phyloP scores from a whole-genome alignment of 225 moss, liverwort and hornwort genomes.

The Pseudisothecium myosuroides region DNA sequence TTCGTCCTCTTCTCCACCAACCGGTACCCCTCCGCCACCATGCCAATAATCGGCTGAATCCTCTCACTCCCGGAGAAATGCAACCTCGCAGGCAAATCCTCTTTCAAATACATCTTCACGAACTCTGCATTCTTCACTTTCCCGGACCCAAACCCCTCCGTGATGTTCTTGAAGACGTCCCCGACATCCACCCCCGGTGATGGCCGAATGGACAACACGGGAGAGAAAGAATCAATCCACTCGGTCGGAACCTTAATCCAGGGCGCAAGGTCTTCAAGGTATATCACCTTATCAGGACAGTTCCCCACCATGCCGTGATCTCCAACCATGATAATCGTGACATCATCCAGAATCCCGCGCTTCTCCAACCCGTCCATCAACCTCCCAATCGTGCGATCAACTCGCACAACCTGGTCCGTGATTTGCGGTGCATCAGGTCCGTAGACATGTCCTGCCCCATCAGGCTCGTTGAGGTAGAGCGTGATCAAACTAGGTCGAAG shows the following conservation, averaged over 20 bases:
- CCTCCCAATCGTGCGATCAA: slow-evolving; percentile 62
- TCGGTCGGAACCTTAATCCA: slow-evolving; percentile 17
- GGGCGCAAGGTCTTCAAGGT: slow-evolving; percentile 34
- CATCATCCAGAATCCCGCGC: slow-evolving; percentile 45
- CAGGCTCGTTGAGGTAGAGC: slow-evolving; percentile 87
- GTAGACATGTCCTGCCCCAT: slow-evolving; percentile 59
- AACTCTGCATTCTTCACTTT: slow-evolving; percentile 42
- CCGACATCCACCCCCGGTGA: slow-evolving; percentile 22
- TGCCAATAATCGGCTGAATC: slow-evolving; percentile 55
- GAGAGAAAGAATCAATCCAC: slow-evolving; percentile 26
- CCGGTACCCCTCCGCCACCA: slow-evolving; percentile 48
- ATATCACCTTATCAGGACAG: slow-evolving; percentile 40
- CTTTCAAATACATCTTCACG: slow-evolving; percentile 34
- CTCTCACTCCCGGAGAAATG: slow-evolving; percentile 27
- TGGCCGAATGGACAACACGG: slow-evolving; percentile 34
- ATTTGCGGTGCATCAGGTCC: slow-evolving; percentile 87
- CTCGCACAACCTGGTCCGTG: slow-evolving; percentile 32
- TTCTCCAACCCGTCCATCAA: slow-evolving; percentile 63
- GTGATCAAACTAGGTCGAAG: slow-evolving; percentile 56
- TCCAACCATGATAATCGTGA: slow-evolving; percentile 41
- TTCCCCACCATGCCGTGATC: slow-evolving; percentile 55
- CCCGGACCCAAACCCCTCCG: slow-evolving; percentile 12
- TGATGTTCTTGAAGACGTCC: slow-evolving; percentile 15
- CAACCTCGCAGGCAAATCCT: slow-evolving; percentile 36
- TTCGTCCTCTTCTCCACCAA: slow-evolving; percentile 14